Evolutionary conservation across 2,329 filamentous ascomycete genomes (phyloP), one percentile per base, ranked within the genome.

Genomic region (Xylariaceae sp.): DNA sequence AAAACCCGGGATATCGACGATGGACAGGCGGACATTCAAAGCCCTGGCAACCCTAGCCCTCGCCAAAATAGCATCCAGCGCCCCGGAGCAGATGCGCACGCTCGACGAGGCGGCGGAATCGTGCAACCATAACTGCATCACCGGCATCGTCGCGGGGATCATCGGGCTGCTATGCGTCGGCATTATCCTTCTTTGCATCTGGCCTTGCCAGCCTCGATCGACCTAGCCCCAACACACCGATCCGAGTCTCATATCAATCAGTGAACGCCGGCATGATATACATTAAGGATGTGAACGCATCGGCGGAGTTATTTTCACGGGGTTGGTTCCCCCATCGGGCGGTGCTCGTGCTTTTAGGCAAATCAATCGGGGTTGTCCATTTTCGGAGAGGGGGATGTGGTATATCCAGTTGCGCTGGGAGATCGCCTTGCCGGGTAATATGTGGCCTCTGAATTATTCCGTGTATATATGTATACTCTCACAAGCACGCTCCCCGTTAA

Each of bases 261-360:
- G n/a, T n/a, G n/a, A n/a, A n/a, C n/a, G n/a, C n/a, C n/a, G n/a
- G n/a, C n/a, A n/a, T n/a, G n/a, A n/a, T n/a, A n/a, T n/a, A n/a
- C n/a, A n/a, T n/a, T n/a, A n/a, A n/a, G n/a, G n/a, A n/a, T n/a
- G n/a, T n/a, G n/a, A n/a, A n/a, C n/a, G n/a, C n/a, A n/a, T n/a
- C n/a, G n/a, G n/a, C n/a, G n/a, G n/a, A n/a, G n/a, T n/a, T n/a
- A 10, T 45, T 34, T 5, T 21, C 22, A n/a, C 21, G 39, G 30
- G 40, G 26, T 29, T 8, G 15, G 2, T 18, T 30, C 36, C 18
- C 18, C 18, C 26, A 47, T 40, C 4, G 12, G 42, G 30, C 40
- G 6, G 30, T 10, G 26, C 37, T 42, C 2, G 32, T 12, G 10
- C 32, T 34, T 34, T 60, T 60, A 58, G 57, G 53, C 57, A 60